Evolutionary conservation across 2,329 filamentous ascomycete species (phyloP), one percentile per base, ranked within the genome.

Genomic region (Colletotrichum graminicola): DNA sequence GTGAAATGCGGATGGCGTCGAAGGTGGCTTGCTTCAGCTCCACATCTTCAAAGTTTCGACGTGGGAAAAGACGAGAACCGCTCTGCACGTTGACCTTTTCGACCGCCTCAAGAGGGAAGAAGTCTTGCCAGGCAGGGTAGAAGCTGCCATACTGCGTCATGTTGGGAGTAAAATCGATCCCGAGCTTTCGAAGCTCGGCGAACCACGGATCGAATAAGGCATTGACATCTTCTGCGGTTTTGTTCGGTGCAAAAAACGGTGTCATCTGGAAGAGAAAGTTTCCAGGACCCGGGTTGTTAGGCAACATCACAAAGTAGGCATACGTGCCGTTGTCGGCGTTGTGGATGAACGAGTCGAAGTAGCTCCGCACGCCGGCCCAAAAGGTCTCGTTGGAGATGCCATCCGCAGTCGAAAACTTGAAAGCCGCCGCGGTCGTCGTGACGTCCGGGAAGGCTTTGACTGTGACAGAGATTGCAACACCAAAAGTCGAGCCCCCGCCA

Each of bases 401-500:
- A n/a, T 60, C 66, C 36, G 54, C 66, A 2, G 66, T 69, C 0
- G 66, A 69, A 10, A 69, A 69, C 7, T 66, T 57, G 52, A 69
- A 69, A 3, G 23, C 36, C 8, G 62, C n/a, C 10, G 66, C 66
- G 10, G 61, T 66, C 8, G 66, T 69, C 1, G 34, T 36, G 1
- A 66, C 4, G 8, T 69, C 66, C 0, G 61, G 61, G 34, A 69
- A 69, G 1, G 62, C 62, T 3, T 69, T 69, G 26, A 69, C 66
- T 1, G 66, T 69, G 21, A 69, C 66, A 7, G 66, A 69, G 21
- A 55, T 66, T 12, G 66, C 62, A 1, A 69, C 43, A 11, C 61
- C 61, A 54, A 69, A 69, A 0, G 66, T 69, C 16, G 66, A 69
- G 21, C 84, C 86, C 1, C 90, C 89, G 0, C 89, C 89, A 3